phyloP scores from a whole-genome alignment of 768 basidiomycete genomes.

The Chlorophyllum brunneum region DNA sequence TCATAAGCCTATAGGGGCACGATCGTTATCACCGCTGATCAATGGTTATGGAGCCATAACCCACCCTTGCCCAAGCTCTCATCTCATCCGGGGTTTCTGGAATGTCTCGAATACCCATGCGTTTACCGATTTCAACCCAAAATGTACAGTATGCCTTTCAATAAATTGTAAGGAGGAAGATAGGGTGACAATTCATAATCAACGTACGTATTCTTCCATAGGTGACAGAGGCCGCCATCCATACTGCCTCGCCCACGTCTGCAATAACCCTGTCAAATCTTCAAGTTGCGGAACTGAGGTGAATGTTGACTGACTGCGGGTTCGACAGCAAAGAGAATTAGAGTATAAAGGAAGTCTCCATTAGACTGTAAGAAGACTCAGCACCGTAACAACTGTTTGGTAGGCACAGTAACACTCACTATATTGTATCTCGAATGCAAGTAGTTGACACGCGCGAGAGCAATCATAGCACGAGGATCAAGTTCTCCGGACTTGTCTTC shows the following conservation, averaged over 20 bases:
- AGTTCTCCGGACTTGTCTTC: conserved; percentile 7
- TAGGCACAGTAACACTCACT: conserved; percentile 19
- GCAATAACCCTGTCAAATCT: neutral
- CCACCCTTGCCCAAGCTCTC: conserved; percentile 35
- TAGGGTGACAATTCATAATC: too few species aligned
- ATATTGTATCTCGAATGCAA: conserved; percentile 36
- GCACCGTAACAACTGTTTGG: neutral
- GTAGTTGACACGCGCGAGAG: conserved; percentile 35
- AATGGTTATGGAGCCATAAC: neutral
- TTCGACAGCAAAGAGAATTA: conserved; percentile 28
- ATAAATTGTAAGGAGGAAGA: neutral
- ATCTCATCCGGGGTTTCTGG: conserved; percentile 36
- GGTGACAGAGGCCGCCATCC: conserved; percentile 27
- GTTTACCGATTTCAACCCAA: conserved; percentile 42
- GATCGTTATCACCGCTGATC: neutral
- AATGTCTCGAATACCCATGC: conserved; percentile 46
- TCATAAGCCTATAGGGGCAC: conserved; percentile 35
- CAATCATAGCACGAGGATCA: conserved; percentile 33
- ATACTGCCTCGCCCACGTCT: conserved; percentile 13
- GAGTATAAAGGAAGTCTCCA: conserved; percentile 29
- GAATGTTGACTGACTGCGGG: conserved; percentile 14
- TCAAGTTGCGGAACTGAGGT: neutral
- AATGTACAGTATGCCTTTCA: conserved; percentile 35
- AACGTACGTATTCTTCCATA: conserved; percentile 28
- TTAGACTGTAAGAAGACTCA: conserved; percentile 20